Conservation (phyloP, 2,329 filamentous ascomycete genomes). For the Teratosphaeria pseudoeucalypti region DNA sequence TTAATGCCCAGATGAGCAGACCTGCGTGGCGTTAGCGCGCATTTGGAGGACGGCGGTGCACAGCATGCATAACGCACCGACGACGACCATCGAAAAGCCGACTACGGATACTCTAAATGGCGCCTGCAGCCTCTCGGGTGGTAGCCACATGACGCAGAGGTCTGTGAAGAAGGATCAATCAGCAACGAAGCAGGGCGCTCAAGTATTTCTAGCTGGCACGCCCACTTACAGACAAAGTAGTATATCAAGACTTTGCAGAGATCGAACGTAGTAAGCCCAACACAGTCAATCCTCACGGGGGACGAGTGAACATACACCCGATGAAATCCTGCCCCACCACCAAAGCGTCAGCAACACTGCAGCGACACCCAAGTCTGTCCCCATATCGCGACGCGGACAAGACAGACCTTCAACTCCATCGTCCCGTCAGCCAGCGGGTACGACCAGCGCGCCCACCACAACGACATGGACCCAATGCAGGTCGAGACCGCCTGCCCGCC, state of each 20-base stretch:
- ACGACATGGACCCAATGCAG: not conserved
- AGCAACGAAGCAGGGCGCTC: not conserved
- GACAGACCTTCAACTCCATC: not conserved
- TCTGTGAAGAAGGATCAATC: not conserved
- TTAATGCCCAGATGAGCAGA: not conserved
- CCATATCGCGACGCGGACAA: not conserved
- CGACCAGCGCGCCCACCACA: not conserved
- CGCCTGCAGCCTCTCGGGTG: not conserved
- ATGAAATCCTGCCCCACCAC: not conserved
- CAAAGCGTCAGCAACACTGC: not conserved
- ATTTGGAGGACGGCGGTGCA: not conserved
- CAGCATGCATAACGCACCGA: not conserved
- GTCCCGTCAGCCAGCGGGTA: not conserved
- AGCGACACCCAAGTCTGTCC: no score
- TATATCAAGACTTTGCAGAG: not conserved
- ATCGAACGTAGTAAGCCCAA: not conserved
- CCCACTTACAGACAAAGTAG: not conserved
- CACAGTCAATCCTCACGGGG: not conserved
- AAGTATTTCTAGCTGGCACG: not conserved
- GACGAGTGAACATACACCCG: not conserved
- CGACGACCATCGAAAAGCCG: not conserved
- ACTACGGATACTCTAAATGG: not conserved
- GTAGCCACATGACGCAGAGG: not conserved
- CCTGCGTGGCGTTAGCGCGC: not conserved
- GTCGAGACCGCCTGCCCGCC: not conserved